Percentiles rank a stretch among this genome's conserved stretches.
phyloP scores from a whole-genome alignment of 1,284 basidiomycete species.

The Moesziomyces globuligerus region DNA sequence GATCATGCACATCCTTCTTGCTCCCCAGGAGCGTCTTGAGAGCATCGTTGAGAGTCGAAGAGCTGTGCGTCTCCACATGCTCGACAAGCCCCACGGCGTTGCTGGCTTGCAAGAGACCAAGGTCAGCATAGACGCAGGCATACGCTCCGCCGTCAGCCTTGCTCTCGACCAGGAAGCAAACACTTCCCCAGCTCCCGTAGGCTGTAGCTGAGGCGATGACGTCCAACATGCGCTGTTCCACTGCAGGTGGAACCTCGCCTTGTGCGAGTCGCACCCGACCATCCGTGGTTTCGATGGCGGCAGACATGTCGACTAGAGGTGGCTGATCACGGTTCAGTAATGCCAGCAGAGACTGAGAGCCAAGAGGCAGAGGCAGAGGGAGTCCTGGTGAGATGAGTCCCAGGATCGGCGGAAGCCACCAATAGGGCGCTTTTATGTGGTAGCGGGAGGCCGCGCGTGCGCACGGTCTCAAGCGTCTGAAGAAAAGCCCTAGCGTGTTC shows the following conservation, averaged over 20 bases:
- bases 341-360: too few species aligned
- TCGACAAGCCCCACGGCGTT: not conserved
- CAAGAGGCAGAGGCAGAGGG: too few species aligned
- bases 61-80: not conserved
- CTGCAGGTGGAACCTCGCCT: not conserved
- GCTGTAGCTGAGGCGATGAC: slow-evolving; percentile 11
- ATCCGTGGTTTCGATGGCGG: not conserved
- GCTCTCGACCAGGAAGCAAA: slow-evolving; percentile 26
- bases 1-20: too few species aligned
- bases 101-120: not conserved
- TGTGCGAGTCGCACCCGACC: not conserved
- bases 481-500: too few species aligned
- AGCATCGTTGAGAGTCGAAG: not conserved
- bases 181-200: slow-evolving; percentile 19
- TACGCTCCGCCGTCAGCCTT: not conserved
- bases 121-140: slow-evolving; percentile 4
- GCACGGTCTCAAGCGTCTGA: too few species aligned
- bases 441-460: too few species aligned
- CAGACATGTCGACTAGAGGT: too few species aligned
- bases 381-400: too few species aligned
- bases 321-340: too few species aligned
- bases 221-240: not conserved
- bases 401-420: too few species aligned
- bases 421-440: too few species aligned
- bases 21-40: not conserved